Evolutionary conservation across 2,329 filamentous ascomycete genomes (phyloP), one percentile per base, ranked within the genome.

Genomic region (Paraphaeosphaeria sporulosa): DNA sequence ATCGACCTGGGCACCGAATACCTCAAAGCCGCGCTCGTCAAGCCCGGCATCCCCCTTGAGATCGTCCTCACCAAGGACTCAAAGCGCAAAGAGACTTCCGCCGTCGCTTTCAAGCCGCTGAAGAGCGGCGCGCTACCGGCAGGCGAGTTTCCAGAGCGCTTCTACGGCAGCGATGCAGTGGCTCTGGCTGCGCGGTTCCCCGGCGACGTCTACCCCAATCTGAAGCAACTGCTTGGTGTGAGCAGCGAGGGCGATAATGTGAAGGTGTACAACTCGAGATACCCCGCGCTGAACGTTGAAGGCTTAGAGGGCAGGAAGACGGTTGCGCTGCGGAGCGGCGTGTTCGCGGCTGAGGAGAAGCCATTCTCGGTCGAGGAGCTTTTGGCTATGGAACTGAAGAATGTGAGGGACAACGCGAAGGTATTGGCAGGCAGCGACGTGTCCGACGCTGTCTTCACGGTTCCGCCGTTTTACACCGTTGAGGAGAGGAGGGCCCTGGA

Each of bases 51-150:
- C 55, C 95, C 95, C 12, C 92, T 99, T 76, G 95, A 99, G 69
- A 98, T 99, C 67, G 94, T 99, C 77, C 86, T 97, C 58, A 97
- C 94, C 32, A 99, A 98, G 78, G 95, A 99, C 81, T 97, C 95
- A 32, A 92, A 96, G 79, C 90, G 95, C 74, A 99, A 99, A 84
- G 95, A 99, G 78, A 87, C 87, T 25, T 92, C 94, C 1, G 94
- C 93, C 44, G 89, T 99, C 68, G 91, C 93, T 46, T 98, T 99
- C 83, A 98, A 99, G 81, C 93, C 94, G 40, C 85, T 87, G n/a
- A 86, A 86, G 69, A 82, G 85, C 71, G 86, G 85, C 57, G 83
- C 87, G 60, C 89, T 87, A 55, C 79, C 78, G 63, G 80, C 83
- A 19, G 74, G 72, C 58, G 74, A 77, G 27, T 97, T 90, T 77